Base-by-base conservation (phyloP, 2,329 filamentous ascomycete genomes). In the Hypoxylon sp. region DNA sequence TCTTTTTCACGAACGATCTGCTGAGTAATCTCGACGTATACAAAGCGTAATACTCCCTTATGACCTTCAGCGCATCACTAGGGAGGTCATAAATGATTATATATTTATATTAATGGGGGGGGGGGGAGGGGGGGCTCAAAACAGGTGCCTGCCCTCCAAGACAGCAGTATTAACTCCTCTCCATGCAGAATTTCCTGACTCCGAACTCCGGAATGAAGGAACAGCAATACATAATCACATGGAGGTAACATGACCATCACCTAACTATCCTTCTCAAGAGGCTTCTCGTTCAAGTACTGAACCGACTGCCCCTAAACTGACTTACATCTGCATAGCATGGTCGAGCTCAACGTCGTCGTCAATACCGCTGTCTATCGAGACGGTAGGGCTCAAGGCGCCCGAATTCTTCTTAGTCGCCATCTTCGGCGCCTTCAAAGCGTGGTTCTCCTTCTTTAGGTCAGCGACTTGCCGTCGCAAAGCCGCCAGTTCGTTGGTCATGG, bases 401-500 rank as follows among this genome's bases (percentile, higher is more conserved):
- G 19, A 23, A 7, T 3, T 6, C 36, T 43, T 6, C 25, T 41
- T 49, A 5, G 1, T n/a, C 32, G 9, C 19, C 7, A 1, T 17
- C 17, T 28, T 19, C 19, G 13, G 38, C n/a, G 17, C 21, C 17
- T 19, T 45, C 28, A 65, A 11, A 0, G 14, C 23, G 17, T 11
- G 3, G 3, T 61, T 65, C 41, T 57, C 64, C 41, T 43, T 28
- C 14, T 50, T 46, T 32, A 63, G 32, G 23, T 4, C 17, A 5
- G 32, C 41, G 6, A 55, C 41, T 25, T 63, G 30, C 48, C 1
- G 30, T 21, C 41, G 55, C 34, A 68, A n/a, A 2, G 19, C 19
- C 1, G 51, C 50, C 9, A 32, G n/a, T 32, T 68, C 57, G 7
- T n/a, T 55, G 10, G n/a, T 38, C 56, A 65, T 53, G 2, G 3